Evolutionary conservation across 306 rosid genomes (phyloP), one percentile per base, ranked within the genome.

Genomic region (Pyrus bretschneideri): DNA sequence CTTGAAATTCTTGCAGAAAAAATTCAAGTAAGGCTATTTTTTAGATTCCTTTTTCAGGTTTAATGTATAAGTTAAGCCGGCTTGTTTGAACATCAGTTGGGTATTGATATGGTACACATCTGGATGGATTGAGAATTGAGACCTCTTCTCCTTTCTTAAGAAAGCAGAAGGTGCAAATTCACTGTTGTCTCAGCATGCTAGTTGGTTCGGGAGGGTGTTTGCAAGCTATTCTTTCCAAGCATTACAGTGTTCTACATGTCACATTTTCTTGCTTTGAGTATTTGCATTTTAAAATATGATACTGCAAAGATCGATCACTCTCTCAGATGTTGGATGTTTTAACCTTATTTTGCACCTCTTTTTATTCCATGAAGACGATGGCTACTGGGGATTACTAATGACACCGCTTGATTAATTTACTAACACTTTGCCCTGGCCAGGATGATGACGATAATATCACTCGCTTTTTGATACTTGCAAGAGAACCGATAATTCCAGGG

Each of bases 401-500:
- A 38, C 68, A 72, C 72, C 74, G 51, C 74, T 75, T 76, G 70
- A 78, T 72, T 78, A 77, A 73, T 81, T 68, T 78, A 33, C 65
- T 77, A 66, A 54, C 40, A 9, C 78, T 59, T 78, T 77, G 82
- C 60, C 9, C 21, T 84, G 49, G 40, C 76, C 85, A 93, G 97
- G 98, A 91, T 78, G 85, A 89, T 33, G 85, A 86, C 5, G 90
- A 83, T 38, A 91, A 88, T 52, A 84, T 93, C 74, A 90, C 97
- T 68, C 97, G 97, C 70, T 93, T 91, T 82, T 82, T 91, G 81
- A 87, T 93, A 73, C 92, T 93, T 44, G 96, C 90, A 33, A 88
- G 98, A 87, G 98, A 93, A 73, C 96, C 97, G 38, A 80, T 86
- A 71, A 88, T 93, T 75, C 90, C 97, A 40, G 88, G 97, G 83